Conservation (phyloP, 352 stramenopile species). For the Globisporangium mamillatum region DNA sequence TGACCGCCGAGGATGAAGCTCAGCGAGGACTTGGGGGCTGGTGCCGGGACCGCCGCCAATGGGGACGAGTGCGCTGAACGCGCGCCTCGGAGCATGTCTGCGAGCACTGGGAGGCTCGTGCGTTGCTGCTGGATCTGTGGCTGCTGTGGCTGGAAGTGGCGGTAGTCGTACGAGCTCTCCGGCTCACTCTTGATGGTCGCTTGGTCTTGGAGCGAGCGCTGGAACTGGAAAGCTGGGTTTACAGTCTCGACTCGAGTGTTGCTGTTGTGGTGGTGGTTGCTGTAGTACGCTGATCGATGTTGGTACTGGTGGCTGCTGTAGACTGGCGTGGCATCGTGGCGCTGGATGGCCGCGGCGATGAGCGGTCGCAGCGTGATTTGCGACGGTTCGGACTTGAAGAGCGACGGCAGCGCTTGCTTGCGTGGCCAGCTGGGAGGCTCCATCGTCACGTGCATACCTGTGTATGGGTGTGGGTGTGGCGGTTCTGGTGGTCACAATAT, state of each 20-base stretch:
- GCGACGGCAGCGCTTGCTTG: conserved; percentile 8
- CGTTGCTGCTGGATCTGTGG: not conserved
- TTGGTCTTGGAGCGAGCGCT: not conserved
- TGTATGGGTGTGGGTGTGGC: not conserved
- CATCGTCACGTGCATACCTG: conserved; percentile 4
- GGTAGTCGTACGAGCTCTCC: conserved; percentile 8
- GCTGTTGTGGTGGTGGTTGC: not conserved
- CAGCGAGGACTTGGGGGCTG: conserved; percentile 10
- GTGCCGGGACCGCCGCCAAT: not conserved
- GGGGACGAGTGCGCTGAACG: not conserved
- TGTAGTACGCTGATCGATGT: not conserved
- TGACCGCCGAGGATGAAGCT: conserved; percentile 15
- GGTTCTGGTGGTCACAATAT: not conserved
- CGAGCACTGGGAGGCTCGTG: conserved; percentile 9
- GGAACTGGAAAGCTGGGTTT: not conserved
- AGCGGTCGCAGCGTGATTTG: conserved; percentile 6
- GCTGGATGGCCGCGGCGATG: conserved; percentile 1
- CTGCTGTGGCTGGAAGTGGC: not conserved
- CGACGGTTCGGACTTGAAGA: conserved; percentile 10
- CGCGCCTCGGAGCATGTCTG: conserved; percentile 5
- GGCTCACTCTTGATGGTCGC: conserved; percentile 1
- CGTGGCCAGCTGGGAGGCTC: conserved; percentile 3
- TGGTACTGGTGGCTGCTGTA: not conserved
- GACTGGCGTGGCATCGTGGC: not conserved
- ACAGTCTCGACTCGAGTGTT: not conserved